Evolutionary conservation across 1,284 basidiomycete species (phyloP).

Genomic region (Tylopilus sp.): DNA sequence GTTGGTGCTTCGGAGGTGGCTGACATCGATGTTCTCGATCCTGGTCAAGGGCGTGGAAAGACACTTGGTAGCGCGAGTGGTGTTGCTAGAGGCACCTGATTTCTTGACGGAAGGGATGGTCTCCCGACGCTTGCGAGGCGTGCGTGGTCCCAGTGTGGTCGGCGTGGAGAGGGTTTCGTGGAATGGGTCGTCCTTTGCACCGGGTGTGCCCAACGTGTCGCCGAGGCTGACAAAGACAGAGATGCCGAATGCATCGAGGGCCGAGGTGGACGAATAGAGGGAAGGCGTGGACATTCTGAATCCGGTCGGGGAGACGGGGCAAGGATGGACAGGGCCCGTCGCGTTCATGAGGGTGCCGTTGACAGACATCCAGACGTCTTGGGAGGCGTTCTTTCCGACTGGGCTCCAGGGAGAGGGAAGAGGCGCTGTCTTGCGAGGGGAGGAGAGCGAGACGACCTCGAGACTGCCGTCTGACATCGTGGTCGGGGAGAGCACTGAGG

Average conservation of each 20-base stretch:
- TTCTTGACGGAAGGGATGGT: constrained; percentile 22
- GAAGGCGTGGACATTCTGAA: constrained; percentile 18
- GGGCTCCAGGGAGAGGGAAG: constrained; percentile 48
- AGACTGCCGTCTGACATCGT: constrained; percentile 39
- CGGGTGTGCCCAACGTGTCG: not conserved
- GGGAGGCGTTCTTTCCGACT: constrained; percentile 14
- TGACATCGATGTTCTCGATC: constrained; percentile 19
- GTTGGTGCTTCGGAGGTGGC: constrained; percentile 26
- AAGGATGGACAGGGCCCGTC: constrained; percentile 22
- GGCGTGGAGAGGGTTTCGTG: constrained; percentile 11
- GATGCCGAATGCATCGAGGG: constrained; percentile 30
- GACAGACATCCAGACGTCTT: constrained; percentile 39
- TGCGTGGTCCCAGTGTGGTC: constrained; percentile 7
- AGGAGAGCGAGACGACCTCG: constrained; percentile 34
- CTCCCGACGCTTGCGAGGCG: constrained; percentile 27
- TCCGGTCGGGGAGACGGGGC: not conserved
- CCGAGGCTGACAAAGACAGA: constrained; percentile 30
- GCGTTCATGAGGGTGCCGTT: constrained; percentile 32
- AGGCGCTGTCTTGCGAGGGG: constrained; percentile 19
- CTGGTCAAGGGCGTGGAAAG: constrained; percentile 34
- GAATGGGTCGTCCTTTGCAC: constrained; percentile 2
- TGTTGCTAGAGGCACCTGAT: not conserved
- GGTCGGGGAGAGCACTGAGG: constrained; percentile 29
- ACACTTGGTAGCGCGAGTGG: constrained; percentile 19
- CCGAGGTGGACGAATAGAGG: constrained; percentile 29